Percentiles rank a stretch among this genome's conserved stretches.
These are phyloP conservation scores for Cymbidium sinense DNA, from an alignment of 106 monocot species.

Conservation along the genomic window DNA sequence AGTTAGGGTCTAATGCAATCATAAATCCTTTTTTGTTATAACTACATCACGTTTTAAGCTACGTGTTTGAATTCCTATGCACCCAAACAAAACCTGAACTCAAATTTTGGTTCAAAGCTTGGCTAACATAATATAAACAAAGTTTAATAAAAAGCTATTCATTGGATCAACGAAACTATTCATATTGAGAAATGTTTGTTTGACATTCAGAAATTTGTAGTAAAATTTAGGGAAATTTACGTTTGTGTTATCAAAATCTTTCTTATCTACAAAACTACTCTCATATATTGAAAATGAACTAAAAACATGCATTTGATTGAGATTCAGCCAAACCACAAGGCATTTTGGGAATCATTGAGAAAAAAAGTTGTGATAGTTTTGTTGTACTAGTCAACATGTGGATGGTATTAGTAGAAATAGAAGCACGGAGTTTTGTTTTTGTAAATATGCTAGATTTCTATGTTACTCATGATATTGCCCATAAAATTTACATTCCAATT, in stretches of 20 bases:
- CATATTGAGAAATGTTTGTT: not conserved
- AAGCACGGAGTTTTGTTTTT: not conserved
- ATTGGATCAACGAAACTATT: not conserved
- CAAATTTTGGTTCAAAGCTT: not conserved
- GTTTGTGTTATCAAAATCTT: not conserved
- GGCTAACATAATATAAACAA: not conserved
- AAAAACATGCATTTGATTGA: not conserved
- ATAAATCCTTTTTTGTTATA: not conserved
- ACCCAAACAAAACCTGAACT: not conserved
- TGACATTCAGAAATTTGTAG: not conserved
- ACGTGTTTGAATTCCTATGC: not conserved
- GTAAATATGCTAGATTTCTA: not conserved
- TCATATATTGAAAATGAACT: not conserved
- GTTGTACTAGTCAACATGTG: not conserved
- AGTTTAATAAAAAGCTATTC: not conserved
- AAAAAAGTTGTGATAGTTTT: not conserved
- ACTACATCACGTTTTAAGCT: not conserved
- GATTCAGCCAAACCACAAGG: not conserved
- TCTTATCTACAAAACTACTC: not conserved
- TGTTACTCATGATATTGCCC: not conserved
- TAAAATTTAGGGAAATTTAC: not conserved
- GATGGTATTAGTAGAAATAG: not conserved
- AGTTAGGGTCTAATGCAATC: not conserved
- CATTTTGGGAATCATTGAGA: not conserved
- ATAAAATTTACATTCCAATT: not conserved